Conservation (phyloP, 208 protist genomes). For the Tritrichomonas foetus region DNA sequence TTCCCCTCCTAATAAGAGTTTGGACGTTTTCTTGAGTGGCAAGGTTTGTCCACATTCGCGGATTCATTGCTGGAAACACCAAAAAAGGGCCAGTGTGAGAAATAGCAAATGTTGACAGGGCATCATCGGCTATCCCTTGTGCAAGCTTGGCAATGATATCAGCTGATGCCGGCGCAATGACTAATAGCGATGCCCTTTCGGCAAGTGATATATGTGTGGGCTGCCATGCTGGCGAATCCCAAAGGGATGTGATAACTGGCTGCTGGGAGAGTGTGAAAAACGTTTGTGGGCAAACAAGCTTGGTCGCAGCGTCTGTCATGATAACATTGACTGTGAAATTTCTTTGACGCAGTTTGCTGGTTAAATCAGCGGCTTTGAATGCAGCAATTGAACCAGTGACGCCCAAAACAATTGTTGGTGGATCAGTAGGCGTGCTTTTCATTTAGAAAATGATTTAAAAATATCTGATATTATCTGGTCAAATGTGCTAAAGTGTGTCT, state of each 20-base stretch:
- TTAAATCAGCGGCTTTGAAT: not conserved
- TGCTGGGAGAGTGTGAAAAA: not conserved
- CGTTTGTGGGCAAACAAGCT: not conserved
- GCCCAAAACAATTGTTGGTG: not conserved
- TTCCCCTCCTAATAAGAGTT: not conserved
- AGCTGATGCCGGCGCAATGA: not conserved
- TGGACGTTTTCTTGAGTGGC: not conserved
- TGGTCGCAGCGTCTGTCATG: not conserved
- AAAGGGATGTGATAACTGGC: not conserved
- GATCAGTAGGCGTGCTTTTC: too few species aligned
- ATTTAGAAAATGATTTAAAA: too few species aligned
- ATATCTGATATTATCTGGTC: too few species aligned
- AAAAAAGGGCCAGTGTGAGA: not conserved
- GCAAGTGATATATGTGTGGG: not conserved
- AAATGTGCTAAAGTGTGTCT: too few species aligned
- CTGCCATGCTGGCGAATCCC: not conserved
- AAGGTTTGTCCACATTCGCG: not conserved
- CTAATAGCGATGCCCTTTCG: not conserved
- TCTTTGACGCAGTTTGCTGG: not conserved
- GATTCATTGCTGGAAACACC: not conserved
- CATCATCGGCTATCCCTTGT: not conserved
- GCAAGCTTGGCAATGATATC: not conserved
- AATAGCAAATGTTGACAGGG: not conserved
- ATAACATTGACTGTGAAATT: not conserved
- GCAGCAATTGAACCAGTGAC: constrained; percentile 1